A percentile compares a stretch with the other conserved stretches of the same genome.
Evolutionary conservation across 2,329 filamentous ascomycete genomes (phyloP).

Genomic region (Nigrospora oryzae): DNA sequence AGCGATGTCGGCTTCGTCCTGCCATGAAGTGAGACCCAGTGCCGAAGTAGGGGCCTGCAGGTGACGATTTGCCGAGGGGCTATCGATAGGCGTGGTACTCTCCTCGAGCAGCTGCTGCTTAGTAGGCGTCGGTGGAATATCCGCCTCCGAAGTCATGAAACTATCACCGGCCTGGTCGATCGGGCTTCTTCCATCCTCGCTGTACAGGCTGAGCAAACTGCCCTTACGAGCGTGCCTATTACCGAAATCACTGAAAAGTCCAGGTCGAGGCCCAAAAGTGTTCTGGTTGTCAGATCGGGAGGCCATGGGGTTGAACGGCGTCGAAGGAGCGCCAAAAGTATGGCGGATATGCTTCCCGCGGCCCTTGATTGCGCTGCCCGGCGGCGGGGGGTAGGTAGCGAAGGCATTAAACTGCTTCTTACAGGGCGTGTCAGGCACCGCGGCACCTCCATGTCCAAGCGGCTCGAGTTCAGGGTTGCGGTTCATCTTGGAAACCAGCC

Average conservation of each 20-base stretch:
- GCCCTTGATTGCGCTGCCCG: conserved; percentile 52
- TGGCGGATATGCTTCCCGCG: conserved; percentile 57
- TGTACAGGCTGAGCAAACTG: conserved; percentile 76
- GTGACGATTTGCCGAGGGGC: conserved; percentile 38
- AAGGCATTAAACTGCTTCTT: conserved; percentile 72
- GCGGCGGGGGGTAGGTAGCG: conserved; percentile 53
- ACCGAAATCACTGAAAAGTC: conserved; percentile 56
- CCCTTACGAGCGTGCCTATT: conserved; percentile 40
- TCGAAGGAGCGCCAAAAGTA: conserved; percentile 71
- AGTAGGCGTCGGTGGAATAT: conserved; percentile 89
- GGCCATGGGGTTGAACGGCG: conserved; percentile 63
- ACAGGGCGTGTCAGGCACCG: conserved; percentile 91
- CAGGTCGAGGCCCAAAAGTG: conserved; percentile 47
- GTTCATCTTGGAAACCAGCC: conserved; percentile 90
- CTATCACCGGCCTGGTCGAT: conserved; percentile 30
- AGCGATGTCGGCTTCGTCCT: conserved; percentile 14
- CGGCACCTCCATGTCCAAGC: conserved; percentile 39
- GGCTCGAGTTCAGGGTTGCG: conserved; percentile 64
- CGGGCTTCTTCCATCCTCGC: conserved; percentile 58
- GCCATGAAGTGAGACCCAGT: conserved; percentile 17
- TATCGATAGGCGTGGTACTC: conserved; percentile 31
- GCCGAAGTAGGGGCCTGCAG: conserved; percentile 32
- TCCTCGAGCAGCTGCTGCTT: conserved; percentile 52
- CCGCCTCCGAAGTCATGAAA: conserved; percentile 42
- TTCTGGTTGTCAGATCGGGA: conserved; percentile 27